Evolutionary conservation across 1,139 yeast species (phyloP).

Genomic region (Geotrichum carabidarum): DNA sequence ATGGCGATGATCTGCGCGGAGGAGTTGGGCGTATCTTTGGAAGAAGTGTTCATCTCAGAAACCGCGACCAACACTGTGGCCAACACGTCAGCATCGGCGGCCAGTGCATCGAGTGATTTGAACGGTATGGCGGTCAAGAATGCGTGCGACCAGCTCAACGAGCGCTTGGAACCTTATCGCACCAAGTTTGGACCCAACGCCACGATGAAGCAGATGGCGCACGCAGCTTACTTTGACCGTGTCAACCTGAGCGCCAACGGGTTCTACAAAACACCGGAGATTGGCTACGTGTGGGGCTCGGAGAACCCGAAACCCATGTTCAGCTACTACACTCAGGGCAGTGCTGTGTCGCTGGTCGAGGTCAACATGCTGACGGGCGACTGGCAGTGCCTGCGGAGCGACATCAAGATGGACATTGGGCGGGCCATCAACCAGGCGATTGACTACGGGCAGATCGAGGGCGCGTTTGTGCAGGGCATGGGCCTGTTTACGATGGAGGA

Average conservation of each 20-base stretch:
- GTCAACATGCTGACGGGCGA: constrained; percentile 46
- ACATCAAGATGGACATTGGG: constrained; percentile 46
- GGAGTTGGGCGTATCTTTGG: constrained; percentile 41
- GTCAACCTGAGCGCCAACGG: constrained; percentile 46
- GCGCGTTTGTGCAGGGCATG: constrained; percentile 47
- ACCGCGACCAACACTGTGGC: constrained; percentile 46
- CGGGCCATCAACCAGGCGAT: constrained; percentile 46
- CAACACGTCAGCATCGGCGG: constrained; percentile 46
- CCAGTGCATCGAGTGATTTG: constrained; percentile 45
- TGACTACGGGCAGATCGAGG: constrained; percentile 48
- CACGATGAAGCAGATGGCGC: constrained; percentile 39
- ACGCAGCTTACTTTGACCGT: constrained; percentile 42
- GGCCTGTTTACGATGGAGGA: constrained; percentile 47
- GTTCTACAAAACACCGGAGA: constrained; percentile 47
- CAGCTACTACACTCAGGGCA: constrained; percentile 45
- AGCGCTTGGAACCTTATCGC: constrained; percentile 39
- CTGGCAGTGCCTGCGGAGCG: constrained; percentile 41
- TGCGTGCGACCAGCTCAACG: constrained; percentile 44
- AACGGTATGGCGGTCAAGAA: constrained; percentile 46
- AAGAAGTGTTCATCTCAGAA: constrained; percentile 41
- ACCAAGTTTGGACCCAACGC: constrained; percentile 38
- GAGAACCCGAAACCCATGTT: constrained; percentile 39
- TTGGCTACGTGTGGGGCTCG: constrained; percentile 42
- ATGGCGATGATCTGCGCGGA: constrained; percentile 45
- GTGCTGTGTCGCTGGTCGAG: constrained; percentile 42